Evolutionary conservation across 805 yeast species (phyloP).

Genomic region (Nakazawaea peltata): DNA sequence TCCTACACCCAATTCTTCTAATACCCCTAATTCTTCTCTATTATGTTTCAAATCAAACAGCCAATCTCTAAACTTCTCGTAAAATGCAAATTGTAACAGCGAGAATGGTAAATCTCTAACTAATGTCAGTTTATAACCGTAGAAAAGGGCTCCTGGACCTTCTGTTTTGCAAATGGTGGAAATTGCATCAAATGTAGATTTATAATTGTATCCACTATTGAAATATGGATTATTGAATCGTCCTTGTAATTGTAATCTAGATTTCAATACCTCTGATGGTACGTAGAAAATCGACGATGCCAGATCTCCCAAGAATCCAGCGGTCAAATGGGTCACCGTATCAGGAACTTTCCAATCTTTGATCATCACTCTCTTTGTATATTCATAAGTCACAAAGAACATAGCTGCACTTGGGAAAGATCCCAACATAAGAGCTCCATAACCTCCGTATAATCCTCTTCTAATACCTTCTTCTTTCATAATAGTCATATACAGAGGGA

Average conservation of each 20-base stretch:
- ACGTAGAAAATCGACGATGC: conserved; percentile 85
- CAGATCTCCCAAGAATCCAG: conserved; percentile 92
- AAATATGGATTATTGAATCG: conserved; percentile 72
- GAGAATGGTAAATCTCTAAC: conserved; percentile 92
- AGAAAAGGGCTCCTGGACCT: conserved; percentile 70
- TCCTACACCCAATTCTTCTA: conserved; percentile 74
- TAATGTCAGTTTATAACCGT: conserved; percentile 91
- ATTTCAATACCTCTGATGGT: conserved; percentile 91
- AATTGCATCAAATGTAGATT: conserved; percentile 66
- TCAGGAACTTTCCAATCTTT: conserved; percentile 61
- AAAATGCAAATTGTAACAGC: conserved; percentile 92
- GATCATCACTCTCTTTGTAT: conserved; percentile 63
- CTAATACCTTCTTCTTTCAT: conserved; percentile 75
- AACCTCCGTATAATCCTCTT: conserved; percentile 88
- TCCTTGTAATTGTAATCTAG: conserved; percentile 91
- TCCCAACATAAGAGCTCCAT: conserved; percentile 85
- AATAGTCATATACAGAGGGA: conserved; percentile 71
- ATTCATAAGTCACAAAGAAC: conserved; percentile 90
- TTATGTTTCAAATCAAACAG: conserved; percentile 10
- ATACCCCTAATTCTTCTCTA: conserved; percentile 38
- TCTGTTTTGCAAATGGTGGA: conserved; percentile 55
- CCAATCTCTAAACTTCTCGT: conserved; percentile 69
- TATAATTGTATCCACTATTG: conserved; percentile 79
- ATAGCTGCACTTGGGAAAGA: conserved; percentile 90
- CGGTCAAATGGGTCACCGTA: conserved; percentile 68